Percentiles rank a stretch among this genome's conserved stretches.
Evolutionary conservation across 139 green algal species (phyloP).

Genomic region (Pycnococcus provasolii): DNA sequence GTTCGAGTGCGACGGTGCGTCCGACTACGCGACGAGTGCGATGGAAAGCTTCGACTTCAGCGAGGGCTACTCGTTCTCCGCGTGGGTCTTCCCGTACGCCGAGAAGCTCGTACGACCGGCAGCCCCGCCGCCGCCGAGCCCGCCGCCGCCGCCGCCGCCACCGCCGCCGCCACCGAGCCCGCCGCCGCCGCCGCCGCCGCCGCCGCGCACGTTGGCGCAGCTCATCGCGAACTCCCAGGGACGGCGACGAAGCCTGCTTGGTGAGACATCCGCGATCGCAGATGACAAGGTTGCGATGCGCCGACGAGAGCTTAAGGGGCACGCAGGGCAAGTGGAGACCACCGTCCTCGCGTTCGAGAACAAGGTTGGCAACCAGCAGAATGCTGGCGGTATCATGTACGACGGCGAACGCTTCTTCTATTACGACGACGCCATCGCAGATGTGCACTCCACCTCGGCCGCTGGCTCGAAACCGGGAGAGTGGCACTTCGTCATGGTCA

Average conservation of each 20-base stretch:
- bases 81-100: slow-evolving; percentile 19
- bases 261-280: no score
- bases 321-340: no score
- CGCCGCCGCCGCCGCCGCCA: neutral
- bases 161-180: neutral
- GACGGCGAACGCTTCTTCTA: slow-evolving; percentile 29
- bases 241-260: neutral
- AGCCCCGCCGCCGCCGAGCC: neutral
- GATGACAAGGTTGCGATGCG: no score
- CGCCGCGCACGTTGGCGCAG: slow-evolving; percentile 16
- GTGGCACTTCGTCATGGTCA: slow-evolving; percentile 19
- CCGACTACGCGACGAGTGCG: slow-evolving; percentile 4
- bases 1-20: slow-evolving; percentile 22
- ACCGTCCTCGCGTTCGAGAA: slow-evolving; percentile 19
- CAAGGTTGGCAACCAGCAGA: neutral
- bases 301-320: no score
- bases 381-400: slow-evolving; percentile 21
- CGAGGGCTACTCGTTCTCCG: slow-evolving; percentile 14
- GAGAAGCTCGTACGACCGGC: neutral
- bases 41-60: neutral
- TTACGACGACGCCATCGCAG: slow-evolving; percentile 25
- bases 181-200: no score
- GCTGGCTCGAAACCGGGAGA: neutral
- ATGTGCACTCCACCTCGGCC: neutral
- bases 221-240: neutral